These are phyloP conservation scores for Melaleuca quinquenervia DNA, from an alignment of 345 rosid species.

Conservation along the genomic window DNA sequence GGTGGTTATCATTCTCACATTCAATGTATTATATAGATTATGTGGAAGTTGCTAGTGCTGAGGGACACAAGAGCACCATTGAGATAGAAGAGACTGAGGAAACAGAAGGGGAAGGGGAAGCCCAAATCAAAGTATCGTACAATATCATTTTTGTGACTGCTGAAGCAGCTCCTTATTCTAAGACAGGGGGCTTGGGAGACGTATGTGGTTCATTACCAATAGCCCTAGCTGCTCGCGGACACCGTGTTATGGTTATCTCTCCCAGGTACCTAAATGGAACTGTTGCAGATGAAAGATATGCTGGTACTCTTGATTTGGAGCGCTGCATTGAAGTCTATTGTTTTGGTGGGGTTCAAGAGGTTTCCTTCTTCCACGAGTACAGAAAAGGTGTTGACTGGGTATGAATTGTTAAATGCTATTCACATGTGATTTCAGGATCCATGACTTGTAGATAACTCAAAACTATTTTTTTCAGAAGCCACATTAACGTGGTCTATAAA, in stretches of 20 bases:
- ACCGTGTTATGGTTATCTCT: constrained; percentile 92
- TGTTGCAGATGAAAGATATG: constrained; percentile 34
- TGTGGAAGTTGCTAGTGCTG: constrained; percentile 8
- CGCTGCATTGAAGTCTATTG: constrained; percentile 38
- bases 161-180: constrained; percentile 95
- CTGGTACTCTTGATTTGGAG: constrained; percentile 37
- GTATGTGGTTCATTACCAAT: constrained; percentile 94
- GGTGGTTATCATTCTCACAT: background rate
- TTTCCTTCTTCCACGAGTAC: constrained; percentile 80
- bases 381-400: constrained; percentile 97
- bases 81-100: constrained; percentile 21
- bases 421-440: background rate
- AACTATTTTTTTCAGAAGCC: background rate
- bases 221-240: constrained; percentile 68
- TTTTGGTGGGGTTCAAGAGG: constrained; percentile 71
- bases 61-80: constrained; percentile 1
- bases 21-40: constrained; percentile 22
- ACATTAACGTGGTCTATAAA: background rate
- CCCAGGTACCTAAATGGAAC: constrained; percentile 71
- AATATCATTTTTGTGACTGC: constrained; percentile 74
- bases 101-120: constrained; percentile 13
- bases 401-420: constrained; percentile 5
- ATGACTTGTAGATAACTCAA: background rate
- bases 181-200: constrained; percentile 95
- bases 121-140: constrained; percentile 18